Conservation (phyloP, 495 filamentous ascomycete genomes). For the Podospora pseudocomata region DNA sequence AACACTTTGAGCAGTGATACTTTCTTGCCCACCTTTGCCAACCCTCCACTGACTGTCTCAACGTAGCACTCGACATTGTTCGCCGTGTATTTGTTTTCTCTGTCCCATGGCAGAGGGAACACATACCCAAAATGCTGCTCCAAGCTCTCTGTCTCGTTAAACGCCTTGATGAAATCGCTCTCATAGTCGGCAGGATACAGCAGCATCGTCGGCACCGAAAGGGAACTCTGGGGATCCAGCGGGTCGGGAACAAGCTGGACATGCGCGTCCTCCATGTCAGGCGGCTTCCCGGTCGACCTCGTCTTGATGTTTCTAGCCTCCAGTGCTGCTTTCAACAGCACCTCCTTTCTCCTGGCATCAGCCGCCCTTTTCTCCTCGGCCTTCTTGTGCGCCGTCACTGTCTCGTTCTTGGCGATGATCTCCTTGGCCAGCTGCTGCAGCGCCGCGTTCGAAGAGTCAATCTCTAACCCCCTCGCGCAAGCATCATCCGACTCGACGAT, state of each 20-base stretch:
- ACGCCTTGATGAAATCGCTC: slow-evolving; percentile 84
- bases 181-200: slow-evolving; percentile 76
- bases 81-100: slow-evolving; percentile 58
- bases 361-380: slow-evolving; percentile 51
- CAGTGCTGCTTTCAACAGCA: slow-evolving; percentile 66
- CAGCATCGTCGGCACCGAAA: slow-evolving; percentile 75
- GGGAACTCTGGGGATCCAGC: slow-evolving; percentile 61
- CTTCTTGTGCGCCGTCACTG: slow-evolving; percentile 33
- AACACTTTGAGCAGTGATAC: slow-evolving; percentile 69
- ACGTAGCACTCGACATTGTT: slow-evolving; percentile 80
- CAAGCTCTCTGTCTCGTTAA: slow-evolving; percentile 67
- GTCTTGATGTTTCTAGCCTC: slow-evolving; percentile 66
- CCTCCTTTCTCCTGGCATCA: slow-evolving; percentile 48
- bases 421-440: slow-evolving; percentile 53
- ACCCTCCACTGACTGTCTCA: slow-evolving; percentile 73
- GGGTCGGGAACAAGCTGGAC: slow-evolving; percentile 68
- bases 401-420: slow-evolving; percentile 46
- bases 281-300: slow-evolving; percentile 63
- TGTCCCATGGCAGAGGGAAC: slow-evolving; percentile 81
- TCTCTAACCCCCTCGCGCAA: slow-evolving; percentile 60
- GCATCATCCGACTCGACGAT: slow-evolving; percentile 73
- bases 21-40: slow-evolving; percentile 89
- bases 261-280: slow-evolving; percentile 77
- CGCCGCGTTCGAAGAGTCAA: slow-evolving; percentile 60
- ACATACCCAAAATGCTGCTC: slow-evolving; percentile 74